Evolutionary conservation across 2,329 filamentous ascomycete genomes (phyloP), one percentile per base, ranked within the genome.

Genomic region (Colletotrichum destructivum): DNA sequence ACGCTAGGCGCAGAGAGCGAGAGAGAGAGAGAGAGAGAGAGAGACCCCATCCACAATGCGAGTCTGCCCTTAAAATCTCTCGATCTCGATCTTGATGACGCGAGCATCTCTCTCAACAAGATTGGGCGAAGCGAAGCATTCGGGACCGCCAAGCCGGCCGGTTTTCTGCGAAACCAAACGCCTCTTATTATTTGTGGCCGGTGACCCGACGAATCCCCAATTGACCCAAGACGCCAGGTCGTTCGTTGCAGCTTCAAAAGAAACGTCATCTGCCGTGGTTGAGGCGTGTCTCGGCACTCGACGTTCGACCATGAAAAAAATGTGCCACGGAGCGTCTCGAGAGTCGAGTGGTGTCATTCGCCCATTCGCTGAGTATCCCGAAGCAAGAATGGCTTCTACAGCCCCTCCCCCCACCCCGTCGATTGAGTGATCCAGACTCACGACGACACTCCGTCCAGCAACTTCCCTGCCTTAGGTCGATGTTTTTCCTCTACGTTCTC

Each of bases 381-480:
- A 40, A 62, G 31, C 59, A 62, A 49, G 21, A 35, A 23, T 26
- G 21, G 46, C 46, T 18, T 51, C 31, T 46, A 16, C 26, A 46
- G 59, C 9, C 59, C 21, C 38, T 23, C 11, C 42, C 11, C 35
- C 42, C 38, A 6, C 26, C 26, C 26, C 3, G 26, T 51, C 59
- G 21, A 16, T 51, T 9, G 60, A 40, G 16, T n/a, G 18, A 26
- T 16, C 21, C 21, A 49, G 65, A 54, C 64, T 40, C 57, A 16
- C 13, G 23, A 42, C 46, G 69, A 26, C 26, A 4, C 23, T n/a
- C 31, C 59, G 57, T 71, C 59, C 40, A 69, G 52, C 59, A 42
- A 52, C 54, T 69, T 69, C 69, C 65, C 65, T 69, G 69, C 65
- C 11, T 42, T 64, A 38, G 16, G 59, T n/a, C 52, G 59, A 66